phyloP scores from a whole-genome alignment of 177 flowering plant genomes.

The Telopea speciosissima region DNA sequence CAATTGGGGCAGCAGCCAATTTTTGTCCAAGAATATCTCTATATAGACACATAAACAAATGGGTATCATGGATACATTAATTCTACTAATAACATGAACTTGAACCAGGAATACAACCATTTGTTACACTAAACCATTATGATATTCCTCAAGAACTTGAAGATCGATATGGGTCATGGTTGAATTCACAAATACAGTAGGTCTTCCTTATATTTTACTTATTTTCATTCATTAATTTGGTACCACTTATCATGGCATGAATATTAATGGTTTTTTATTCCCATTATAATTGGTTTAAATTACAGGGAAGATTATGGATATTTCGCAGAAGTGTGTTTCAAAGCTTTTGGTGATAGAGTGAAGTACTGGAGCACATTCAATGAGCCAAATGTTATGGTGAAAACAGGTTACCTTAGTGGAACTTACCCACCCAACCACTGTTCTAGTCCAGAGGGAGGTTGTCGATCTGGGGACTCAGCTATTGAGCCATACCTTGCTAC shows the following conservation, averaged over 20 bases:
- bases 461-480: constrained; percentile 47
- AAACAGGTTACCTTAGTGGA: constrained; percentile 29
- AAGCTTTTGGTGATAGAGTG: constrained; percentile 70
- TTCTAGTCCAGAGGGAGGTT: constrained; percentile 49
- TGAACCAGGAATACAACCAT: background rate
- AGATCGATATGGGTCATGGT: constrained; percentile 40
- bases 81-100: no score
- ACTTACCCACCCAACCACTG: constrained; percentile 43
- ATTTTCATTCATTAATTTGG: background rate
- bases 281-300: background rate
- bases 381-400: constrained; percentile 55
- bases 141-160: constrained; percentile 67
- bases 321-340: constrained; percentile 63
- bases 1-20: no score
- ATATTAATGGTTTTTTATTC: background rate
- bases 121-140: constrained; percentile 34
- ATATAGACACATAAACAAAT: no score
- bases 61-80: background rate
- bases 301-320: constrained; percentile 45
- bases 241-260: background rate
- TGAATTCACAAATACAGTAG: constrained; percentile 45
- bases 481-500: constrained; percentile 23
- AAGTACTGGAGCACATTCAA: constrained; percentile 79
- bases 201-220: constrained; percentile 10
- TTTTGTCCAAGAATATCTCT: no score